Percentiles rank a stretch among this genome's conserved stretches.
Conservation (phyloP, 192 early-diverging fungal species). For the Backusella circina region DNA sequence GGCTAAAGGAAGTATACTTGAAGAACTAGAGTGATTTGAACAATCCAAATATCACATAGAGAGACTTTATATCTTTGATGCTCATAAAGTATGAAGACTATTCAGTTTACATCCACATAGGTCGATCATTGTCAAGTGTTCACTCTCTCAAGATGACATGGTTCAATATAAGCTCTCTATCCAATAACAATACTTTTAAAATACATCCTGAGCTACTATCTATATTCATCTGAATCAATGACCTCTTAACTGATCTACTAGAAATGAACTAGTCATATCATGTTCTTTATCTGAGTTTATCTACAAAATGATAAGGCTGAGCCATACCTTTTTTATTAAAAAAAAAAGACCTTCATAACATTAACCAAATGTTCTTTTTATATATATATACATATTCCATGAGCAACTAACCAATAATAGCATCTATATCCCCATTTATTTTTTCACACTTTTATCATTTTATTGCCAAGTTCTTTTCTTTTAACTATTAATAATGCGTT, state of each 20-base stretch:
- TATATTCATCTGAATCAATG: too few species aligned
- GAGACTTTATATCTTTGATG: too few species aligned
- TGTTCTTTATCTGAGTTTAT: neutral
- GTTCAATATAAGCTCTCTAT: neutral
- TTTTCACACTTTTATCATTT: too few species aligned
- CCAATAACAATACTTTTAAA: neutral
- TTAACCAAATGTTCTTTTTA: too few species aligned
- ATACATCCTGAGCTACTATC: too few species aligned
- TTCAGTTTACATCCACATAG: too few species aligned
- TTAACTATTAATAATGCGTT: neutral
- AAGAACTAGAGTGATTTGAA: neutral
- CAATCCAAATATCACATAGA: neutral
- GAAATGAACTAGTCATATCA: neutral
- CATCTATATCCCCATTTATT: too few species aligned
- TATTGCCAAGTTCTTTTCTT: neutral
- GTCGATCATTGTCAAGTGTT: neutral
- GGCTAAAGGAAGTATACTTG: neutral
- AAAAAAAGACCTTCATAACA: too few species aligned
- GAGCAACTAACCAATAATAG: too few species aligned
- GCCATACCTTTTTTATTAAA: too few species aligned
- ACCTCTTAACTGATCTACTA: neutral
- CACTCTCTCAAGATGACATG: neutral
- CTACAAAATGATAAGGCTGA: neutral
- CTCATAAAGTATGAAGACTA: too few species aligned
- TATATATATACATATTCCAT: too few species aligned